Evolutionary conservation across 768 basidiomycete species (phyloP), one percentile per base, ranked within the genome.

Genomic region (Russula emetica): DNA sequence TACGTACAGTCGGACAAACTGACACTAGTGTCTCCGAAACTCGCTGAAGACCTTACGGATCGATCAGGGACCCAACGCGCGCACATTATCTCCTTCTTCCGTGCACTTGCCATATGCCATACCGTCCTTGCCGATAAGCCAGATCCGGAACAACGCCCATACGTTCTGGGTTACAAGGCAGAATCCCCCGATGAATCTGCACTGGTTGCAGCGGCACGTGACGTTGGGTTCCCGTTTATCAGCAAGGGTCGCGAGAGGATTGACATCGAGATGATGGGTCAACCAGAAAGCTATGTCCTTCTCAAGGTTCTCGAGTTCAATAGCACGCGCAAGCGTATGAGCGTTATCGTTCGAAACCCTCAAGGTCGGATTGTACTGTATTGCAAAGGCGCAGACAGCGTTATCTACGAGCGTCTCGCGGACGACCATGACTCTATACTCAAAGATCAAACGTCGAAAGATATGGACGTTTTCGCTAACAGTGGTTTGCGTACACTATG

Each of bases 111-210:
- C 0, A 72, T 98, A 20, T 98, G 96, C 71, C 96, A 98, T 72
- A 89, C 85, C 18, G 96, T 97, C 50, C 82, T 98, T 13, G 81
- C 93, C 0, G 94, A 96, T 67, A 81, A 78, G 58, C 83, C 89
- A 0, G 86, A 90, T 36, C 82, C 85, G 1, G 72, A 80, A 60
- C 76, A 76, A 26, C 75, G 84, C 4, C 90, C 92, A 0, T 84
- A 81, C 71, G 72, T 77, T 10, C 72, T 96, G 60, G 84, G 88
- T 63, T 98, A 98, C 80, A 98, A 98, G 76, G 96, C 96, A 5
- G 95, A 99, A 76, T 92, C 89, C 4, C 95, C 94, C 0, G 94
- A 98, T 71, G 96, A 98, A 73, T 92, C 94, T 24, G 96, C 96
- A 14, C 81, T 98, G 38, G 96, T 98, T 10, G 87, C 82, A 34